Conservation (phyloP, 306 rosid species). For the Echinosophora koreensis region DNA sequence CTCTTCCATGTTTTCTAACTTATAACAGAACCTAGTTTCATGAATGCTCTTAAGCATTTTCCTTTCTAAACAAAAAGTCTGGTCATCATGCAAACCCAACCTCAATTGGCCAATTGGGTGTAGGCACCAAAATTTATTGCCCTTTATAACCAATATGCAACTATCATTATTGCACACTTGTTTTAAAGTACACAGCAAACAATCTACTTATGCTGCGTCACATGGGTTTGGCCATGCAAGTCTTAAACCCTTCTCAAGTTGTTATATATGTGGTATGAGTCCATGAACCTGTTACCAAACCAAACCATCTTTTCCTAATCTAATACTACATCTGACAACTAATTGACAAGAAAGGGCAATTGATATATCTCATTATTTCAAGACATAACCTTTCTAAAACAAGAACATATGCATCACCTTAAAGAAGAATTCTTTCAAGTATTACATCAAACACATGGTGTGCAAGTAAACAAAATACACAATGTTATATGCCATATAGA, state of each 20-base stretch:
- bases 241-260: constrained; percentile 63
- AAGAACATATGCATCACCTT: too few relatives aligned
- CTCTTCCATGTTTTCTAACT: too few relatives aligned
- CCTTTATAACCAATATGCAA: constrained; percentile 52
- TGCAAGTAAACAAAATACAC: too few relatives aligned
- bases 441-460: too few relatives aligned
- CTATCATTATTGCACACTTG: constrained; percentile 50
- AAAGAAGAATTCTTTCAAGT: too few relatives aligned
- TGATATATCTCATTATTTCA: too few relatives aligned
- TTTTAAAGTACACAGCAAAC: constrained; percentile 57
- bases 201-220: constrained; percentile 32
- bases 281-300: constrained; percentile 55
- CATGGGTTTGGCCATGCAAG: constrained; percentile 55
- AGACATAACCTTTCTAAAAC: too few relatives aligned
- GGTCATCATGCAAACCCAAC: neutral
- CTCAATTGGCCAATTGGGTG: constrained; percentile 31
- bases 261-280: constrained; percentile 40
- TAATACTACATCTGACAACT: too few relatives aligned
- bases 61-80: constrained; percentile 43
- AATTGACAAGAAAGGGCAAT: too few relatives aligned
- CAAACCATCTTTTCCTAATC: constrained; percentile 36
- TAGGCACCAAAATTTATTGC: constrained; percentile 29
- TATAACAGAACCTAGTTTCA: constrained; percentile 52
- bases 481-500: too few relatives aligned
- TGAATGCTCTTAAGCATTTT: constrained; percentile 50